Evolutionary conservation across 78 protist genomes (phyloP).

Genomic region (Blattamonas nauphoetae): DNA sequence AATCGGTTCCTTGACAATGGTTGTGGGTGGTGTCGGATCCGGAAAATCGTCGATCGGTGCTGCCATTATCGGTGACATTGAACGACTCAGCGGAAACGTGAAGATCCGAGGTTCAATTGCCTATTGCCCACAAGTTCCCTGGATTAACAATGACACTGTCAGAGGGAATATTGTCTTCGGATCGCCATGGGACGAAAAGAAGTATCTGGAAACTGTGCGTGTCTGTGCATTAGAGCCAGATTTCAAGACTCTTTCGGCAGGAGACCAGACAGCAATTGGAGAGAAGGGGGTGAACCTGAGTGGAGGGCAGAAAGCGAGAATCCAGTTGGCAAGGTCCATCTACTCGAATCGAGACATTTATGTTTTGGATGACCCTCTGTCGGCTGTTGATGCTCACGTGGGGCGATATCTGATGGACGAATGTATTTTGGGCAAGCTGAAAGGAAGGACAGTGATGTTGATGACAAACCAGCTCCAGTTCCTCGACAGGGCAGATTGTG

Average conservation of each 20-base stretch:
- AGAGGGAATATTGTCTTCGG: slow-evolving; percentile 30
- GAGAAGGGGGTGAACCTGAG: slow-evolving; percentile 49
- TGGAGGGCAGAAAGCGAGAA: slow-evolving; percentile 67
- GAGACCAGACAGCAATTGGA: slow-evolving; percentile 56
- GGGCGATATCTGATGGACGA: slow-evolving; percentile 16
- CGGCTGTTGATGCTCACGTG: slow-evolving; percentile 72
- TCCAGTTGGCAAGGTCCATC: slow-evolving; percentile 82
- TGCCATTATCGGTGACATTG: slow-evolving; percentile 63
- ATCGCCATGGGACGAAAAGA: background rate
- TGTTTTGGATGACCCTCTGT: slow-evolving; percentile 65
- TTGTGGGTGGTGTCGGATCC: slow-evolving; percentile 70
- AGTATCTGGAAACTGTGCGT: slow-evolving; percentile 8
- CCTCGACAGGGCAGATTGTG: slow-evolving; percentile 17
- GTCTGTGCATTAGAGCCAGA: slow-evolving; percentile 51
- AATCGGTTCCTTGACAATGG: slow-evolving; percentile 34
- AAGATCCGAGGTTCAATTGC: background rate
- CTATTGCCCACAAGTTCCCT: slow-evolving; percentile 21
- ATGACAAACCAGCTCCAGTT: slow-evolving; percentile 49
- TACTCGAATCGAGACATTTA: slow-evolving; percentile 42
- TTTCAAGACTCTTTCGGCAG: slow-evolving; percentile 28
- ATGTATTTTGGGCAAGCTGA: background rate
- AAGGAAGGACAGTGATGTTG: slow-evolving; percentile 22
- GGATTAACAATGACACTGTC: slow-evolving; percentile 22
- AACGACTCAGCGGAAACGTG: background rate
- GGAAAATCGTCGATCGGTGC: slow-evolving; percentile 71